A percentile compares a stretch with the other conserved stretches of the same genome.
Evolutionary conservation across 805 yeast species (phyloP).

Genomic region (Candida rishiriensis): DNA sequence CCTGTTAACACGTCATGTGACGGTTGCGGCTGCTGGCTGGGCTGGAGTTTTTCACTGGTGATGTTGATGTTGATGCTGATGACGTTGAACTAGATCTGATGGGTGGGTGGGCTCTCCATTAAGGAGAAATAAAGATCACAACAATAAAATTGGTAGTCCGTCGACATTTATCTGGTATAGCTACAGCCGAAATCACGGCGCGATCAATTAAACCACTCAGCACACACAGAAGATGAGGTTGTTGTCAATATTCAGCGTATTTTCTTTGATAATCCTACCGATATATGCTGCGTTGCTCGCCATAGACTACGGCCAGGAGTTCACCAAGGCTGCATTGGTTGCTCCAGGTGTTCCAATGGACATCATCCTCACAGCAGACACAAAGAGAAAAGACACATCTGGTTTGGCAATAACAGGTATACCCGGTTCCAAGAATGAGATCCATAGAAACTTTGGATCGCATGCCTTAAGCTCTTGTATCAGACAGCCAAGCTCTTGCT

Average conservation of each 20-base stretch:
- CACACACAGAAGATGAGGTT: slow-evolving; percentile 6
- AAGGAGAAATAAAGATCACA: too few species aligned
- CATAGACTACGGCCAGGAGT: slow-evolving; percentile 84
- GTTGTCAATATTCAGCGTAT: slow-evolving; percentile 16
- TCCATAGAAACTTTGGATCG: slow-evolving; percentile 76
- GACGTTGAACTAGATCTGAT: too few species aligned
- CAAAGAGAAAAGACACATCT: slow-evolving; percentile 83
- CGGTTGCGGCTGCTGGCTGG: too few species aligned
- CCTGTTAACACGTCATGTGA: too few species aligned
- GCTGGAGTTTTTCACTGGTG: too few species aligned
- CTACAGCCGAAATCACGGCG: too few species aligned
- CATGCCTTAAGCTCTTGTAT: slow-evolving; percentile 66
- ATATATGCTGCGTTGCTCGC: slow-evolving; percentile 69
- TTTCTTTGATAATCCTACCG: slow-evolving; percentile 9
- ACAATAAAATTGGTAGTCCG: too few species aligned
- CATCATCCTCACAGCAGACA: slow-evolving; percentile 81
- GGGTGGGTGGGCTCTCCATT: too few species aligned
- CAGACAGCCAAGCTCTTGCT: slow-evolving; percentile 67
- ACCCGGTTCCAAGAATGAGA: slow-evolving; percentile 32
- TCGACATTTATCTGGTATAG: too few species aligned
- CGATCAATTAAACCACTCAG: too few species aligned
- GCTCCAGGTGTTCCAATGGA: slow-evolving; percentile 92
- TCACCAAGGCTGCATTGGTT: slow-evolving; percentile 78
- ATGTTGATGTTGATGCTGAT: too few species aligned
- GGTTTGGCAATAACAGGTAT: slow-evolving; percentile 61